These are phyloP conservation scores for Sugiyamaella marilandica DNA, from an alignment of 805 yeast genomes.

Conservation along the genomic window DNA sequence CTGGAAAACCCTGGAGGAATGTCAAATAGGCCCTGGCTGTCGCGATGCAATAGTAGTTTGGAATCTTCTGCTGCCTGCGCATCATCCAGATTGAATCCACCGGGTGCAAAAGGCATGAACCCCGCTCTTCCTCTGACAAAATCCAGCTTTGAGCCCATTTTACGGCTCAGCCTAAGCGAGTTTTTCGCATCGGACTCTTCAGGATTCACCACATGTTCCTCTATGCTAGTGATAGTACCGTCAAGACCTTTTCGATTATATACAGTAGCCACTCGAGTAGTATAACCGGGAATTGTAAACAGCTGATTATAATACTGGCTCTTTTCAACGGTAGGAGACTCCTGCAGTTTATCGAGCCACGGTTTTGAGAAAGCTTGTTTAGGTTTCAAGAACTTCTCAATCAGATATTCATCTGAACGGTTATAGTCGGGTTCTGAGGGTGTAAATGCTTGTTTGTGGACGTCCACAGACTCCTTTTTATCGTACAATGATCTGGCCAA, in stretches of 20 bases:
- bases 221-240: conserved; percentile 59
- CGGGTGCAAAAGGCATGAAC: conserved; percentile 87
- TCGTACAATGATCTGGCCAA: background rate
- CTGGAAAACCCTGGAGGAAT: conserved; percentile 76
- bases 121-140: conserved; percentile 64
- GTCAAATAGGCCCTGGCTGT: conserved; percentile 71
- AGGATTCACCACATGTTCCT: conserved; percentile 50
- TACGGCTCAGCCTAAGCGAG: conserved; percentile 68
- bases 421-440: background rate
- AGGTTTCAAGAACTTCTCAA: conserved; percentile 54
- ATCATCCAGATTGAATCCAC: conserved; percentile 50
- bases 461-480: background rate
- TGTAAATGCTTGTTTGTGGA: background rate
- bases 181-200: conserved; percentile 54
- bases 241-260: conserved; percentile 71
- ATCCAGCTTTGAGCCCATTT: conserved; percentile 56
- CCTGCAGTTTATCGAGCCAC: conserved; percentile 64
- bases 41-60: conserved; percentile 50
- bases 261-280: conserved; percentile 59
- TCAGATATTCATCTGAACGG: conserved; percentile 25
- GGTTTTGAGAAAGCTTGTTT: conserved; percentile 61
- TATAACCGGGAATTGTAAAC: conserved; percentile 53
- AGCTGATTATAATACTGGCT: conserved; percentile 43
- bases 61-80: conserved; percentile 25
- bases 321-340: conserved; percentile 30